phyloP scores from a whole-genome alignment of 306 rosid genomes.

The Vigna reflexopilosa region DNA sequence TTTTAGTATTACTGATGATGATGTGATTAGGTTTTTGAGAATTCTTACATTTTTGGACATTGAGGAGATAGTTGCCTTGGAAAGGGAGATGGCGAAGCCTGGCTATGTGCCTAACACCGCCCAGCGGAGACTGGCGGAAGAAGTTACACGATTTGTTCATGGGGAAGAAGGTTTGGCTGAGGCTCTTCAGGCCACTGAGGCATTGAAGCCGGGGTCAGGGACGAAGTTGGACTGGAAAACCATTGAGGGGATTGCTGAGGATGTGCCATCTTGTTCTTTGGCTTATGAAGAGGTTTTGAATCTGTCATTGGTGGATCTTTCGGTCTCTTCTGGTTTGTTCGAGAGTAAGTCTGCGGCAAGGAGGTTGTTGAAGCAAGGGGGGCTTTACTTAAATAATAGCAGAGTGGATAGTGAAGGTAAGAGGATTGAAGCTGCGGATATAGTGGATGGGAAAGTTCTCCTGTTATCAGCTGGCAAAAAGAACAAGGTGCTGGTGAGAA shows the following conservation, averaged over 20 bases:
- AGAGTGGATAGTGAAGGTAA: conserved; percentile 77
- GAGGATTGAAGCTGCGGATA: conserved; percentile 68
- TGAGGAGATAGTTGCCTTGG: conserved; percentile 67
- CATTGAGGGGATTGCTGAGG: conserved; percentile 89
- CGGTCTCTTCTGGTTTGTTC: conserved; percentile 84
- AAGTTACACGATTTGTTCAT: conserved; percentile 85
- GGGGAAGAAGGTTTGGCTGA: conserved; percentile 84
- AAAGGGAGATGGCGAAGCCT: conserved; percentile 61
- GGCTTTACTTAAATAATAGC: conserved; percentile 84
- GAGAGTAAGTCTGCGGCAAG: conserved; percentile 91
- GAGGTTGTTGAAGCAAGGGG: conserved; percentile 92
- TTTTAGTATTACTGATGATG: conserved; percentile 82
- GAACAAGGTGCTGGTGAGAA: conserved; percentile 89
- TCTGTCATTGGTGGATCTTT: conserved; percentile 75
- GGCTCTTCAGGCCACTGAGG: conserved; percentile 89
- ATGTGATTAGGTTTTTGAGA: conserved; percentile 81
- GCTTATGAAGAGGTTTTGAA: conserved; percentile 70
- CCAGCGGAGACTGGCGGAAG: conserved; percentile 88
- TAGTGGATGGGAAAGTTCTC: conserved; percentile 90
- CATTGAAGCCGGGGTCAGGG: conserved; percentile 88
- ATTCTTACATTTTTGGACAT: conserved; percentile 80
- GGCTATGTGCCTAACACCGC: conserved; percentile 79
- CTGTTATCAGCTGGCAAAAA: conserved; percentile 95
- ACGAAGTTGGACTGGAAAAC: conserved; percentile 87
- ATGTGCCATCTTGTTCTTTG: conserved; percentile 80